These are phyloP conservation scores for Chalara sp. DNA, from an alignment of 2,329 filamentous ascomycete genomes.

Conservation along the genomic window DNA sequence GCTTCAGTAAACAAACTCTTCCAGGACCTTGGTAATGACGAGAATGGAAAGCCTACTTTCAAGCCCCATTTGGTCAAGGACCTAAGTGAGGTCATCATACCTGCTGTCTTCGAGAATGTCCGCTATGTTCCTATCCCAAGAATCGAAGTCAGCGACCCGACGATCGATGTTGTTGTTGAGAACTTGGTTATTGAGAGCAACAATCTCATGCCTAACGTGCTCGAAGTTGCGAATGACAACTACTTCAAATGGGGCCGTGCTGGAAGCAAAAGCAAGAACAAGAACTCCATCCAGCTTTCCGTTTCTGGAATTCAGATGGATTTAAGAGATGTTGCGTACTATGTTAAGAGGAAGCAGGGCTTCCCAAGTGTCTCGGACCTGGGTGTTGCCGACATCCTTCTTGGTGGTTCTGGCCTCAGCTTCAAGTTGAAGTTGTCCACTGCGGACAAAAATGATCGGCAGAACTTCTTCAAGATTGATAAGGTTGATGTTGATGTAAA, in stretches of 20 bases:
- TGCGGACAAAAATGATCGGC: constrained; percentile 65
- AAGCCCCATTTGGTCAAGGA: constrained; percentile 93
- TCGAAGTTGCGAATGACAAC: constrained; percentile 83
- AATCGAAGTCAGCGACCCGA: constrained; percentile 82
- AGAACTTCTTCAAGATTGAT: constrained; percentile 92
- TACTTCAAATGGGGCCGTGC: constrained; percentile 94
- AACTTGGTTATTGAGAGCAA: constrained; percentile 94
- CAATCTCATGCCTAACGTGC: constrained; percentile 89
- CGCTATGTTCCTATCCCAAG: constrained; percentile 90
- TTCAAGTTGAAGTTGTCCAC: constrained; percentile 89
- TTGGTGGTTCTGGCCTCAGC: constrained; percentile 80
- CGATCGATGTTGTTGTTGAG: constrained; percentile 84
- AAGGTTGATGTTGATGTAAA: constrained; percentile 79
- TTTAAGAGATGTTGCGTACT: constrained; percentile 83
- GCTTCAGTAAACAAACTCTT: constrained; percentile 77
- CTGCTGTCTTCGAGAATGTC: constrained; percentile 72
- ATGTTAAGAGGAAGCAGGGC: constrained; percentile 90
- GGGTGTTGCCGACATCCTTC: constrained; percentile 80
- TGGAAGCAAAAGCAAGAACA: constrained; percentile 71
- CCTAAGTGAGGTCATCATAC: constrained; percentile 78
- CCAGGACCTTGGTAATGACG: constrained; percentile 80
- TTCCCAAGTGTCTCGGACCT: constrained; percentile 84
- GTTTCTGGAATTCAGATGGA: constrained; percentile 92
- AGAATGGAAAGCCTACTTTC: constrained; percentile 77
- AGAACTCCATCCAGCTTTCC: constrained; percentile 75